Evolutionary conservation across 1,284 basidiomycete species (phyloP).

Genomic region (Singerocomus inundabilis): DNA sequence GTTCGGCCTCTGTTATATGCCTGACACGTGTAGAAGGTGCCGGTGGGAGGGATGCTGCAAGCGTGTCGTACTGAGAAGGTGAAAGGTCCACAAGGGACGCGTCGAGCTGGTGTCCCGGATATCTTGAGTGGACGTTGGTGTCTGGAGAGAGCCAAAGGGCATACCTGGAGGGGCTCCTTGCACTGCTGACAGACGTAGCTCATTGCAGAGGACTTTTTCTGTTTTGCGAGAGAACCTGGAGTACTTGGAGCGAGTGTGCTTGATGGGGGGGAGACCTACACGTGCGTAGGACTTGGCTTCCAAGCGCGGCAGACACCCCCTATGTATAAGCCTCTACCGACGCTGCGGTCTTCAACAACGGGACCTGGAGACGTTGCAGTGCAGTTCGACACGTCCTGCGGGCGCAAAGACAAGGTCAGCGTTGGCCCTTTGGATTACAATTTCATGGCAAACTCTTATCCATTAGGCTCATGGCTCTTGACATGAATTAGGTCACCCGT

Average conservation of each 20-base stretch:
- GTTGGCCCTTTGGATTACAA: background rate
- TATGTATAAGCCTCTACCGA: no score
- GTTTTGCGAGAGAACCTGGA: background rate
- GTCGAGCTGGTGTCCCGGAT: slow-evolving; percentile 59
- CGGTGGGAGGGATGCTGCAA: slow-evolving; percentile 69
- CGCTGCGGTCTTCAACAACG: background rate
- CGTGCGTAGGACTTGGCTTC: background rate
- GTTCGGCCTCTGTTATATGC: slow-evolving; percentile 49
- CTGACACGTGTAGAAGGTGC: slow-evolving; percentile 42
- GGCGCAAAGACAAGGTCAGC: background rate
- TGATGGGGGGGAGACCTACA: background rate
- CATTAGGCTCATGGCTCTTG: background rate
- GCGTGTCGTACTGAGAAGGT: slow-evolving; percentile 83
- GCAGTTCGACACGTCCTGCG: background rate
- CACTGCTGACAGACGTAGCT: slow-evolving; percentile 79
- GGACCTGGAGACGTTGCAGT: background rate
- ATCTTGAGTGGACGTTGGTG: slow-evolving; percentile 15
- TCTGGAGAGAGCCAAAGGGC: slow-evolving; percentile 14
- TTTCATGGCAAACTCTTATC: background rate
- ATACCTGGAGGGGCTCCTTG: slow-evolving; percentile 80
- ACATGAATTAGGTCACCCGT: background rate
- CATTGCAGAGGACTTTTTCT: slow-evolving; percentile 38
- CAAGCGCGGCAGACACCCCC: background rate
- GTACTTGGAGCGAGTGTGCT: background rate
- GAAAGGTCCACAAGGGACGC: slow-evolving; percentile 80